Evolutionary conservation across 768 basidiomycete genomes (phyloP).

Genomic region (Suillus spraguei): DNA sequence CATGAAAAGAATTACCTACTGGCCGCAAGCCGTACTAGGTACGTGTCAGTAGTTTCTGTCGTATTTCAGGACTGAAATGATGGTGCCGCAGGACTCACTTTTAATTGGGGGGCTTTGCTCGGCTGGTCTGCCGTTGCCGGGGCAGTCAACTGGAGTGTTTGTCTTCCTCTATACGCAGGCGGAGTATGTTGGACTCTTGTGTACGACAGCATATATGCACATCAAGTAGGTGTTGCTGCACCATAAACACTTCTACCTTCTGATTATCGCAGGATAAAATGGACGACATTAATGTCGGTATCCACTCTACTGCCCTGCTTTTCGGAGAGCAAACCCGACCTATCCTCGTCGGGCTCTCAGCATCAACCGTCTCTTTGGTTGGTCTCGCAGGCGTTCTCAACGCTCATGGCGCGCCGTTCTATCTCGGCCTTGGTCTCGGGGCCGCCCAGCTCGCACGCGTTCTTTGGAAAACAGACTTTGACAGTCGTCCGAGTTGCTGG

Average conservation of each 20-base stretch:
- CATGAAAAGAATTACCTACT: constrained; percentile 97
- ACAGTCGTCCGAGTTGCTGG: constrained; percentile 83
- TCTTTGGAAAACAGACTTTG: constrained; percentile 73
- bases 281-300: constrained; percentile 86
- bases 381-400: constrained; percentile 82
- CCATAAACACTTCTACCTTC: neutral
- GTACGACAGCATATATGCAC: constrained; percentile 97
- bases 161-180: constrained; percentile 87
- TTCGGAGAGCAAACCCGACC: constrained; percentile 79
- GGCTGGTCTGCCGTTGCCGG: constrained; percentile 96
- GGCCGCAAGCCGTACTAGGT: constrained; percentile 97
- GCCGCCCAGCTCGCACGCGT: constrained; percentile 79
- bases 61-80: neutral
- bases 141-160: constrained; percentile 76
- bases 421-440: constrained; percentile 73
- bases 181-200: constrained; percentile 93
- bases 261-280: constrained; percentile 70
- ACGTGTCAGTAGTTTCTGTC: constrained; percentile 23
- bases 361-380: constrained; percentile 71
- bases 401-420: constrained; percentile 76
- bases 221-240: constrained; percentile 61
- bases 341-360: constrained; percentile 74
- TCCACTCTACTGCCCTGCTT: constrained; percentile 92
- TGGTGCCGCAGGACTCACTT: constrained; percentile 70
- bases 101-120: constrained; percentile 96